Base-by-base conservation (phyloP, 2,329 filamentous ascomycete species). In the Colletotrichum tropicale region DNA sequence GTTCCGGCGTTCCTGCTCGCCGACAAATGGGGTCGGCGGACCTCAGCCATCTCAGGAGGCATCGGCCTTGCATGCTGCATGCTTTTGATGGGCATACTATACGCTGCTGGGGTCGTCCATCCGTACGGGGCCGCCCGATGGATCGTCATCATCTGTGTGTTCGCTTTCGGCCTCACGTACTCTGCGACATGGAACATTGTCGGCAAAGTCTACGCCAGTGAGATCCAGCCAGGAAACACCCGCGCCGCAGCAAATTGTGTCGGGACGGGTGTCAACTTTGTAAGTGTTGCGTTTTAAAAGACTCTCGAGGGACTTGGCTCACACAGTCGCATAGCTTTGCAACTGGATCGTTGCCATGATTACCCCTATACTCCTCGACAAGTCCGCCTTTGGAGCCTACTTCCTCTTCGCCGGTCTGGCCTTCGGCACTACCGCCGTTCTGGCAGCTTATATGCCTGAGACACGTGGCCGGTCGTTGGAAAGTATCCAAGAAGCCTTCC, bases 11-110 rank as follows among this genome's bases (percentile, higher is more conserved):
- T 90, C 75, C 82, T 92, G 26, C 86, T 89, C 16, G 88, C 90
- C 2, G 91, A 93, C 77, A 86, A 86, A 75, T 92, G 90, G 88
- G 90, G 90, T 6, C 86, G 91, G 8, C 87, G 89, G 6, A 89
- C 87, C 5, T 89, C 87, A 15, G 88, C 88, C 34, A 86, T 93
- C 38, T 84, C 84, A 4, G 91, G 88, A 70, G 92, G 91, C 3
- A 73, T 91, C 5, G 82, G 83, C 1, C 84, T 92, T 3, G 85
- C 87, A 3, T 79, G 83, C 6, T 85, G 84, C 75, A 91, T 92
- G 87, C 80, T 91, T 16, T 79, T 90, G 9, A 91, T 92, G 75
- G 90, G 90, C 0, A 78, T 80, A 1, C 83, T 91, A 0, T 92
- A 91, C 76, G 89, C 89, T 0, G 80, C 84, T 1, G 84, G 84